These are phyloP conservation scores for Stylonectria norvegica DNA, from an alignment of 2,329 filamentous ascomycete genomes.

Conservation along the genomic window DNA sequence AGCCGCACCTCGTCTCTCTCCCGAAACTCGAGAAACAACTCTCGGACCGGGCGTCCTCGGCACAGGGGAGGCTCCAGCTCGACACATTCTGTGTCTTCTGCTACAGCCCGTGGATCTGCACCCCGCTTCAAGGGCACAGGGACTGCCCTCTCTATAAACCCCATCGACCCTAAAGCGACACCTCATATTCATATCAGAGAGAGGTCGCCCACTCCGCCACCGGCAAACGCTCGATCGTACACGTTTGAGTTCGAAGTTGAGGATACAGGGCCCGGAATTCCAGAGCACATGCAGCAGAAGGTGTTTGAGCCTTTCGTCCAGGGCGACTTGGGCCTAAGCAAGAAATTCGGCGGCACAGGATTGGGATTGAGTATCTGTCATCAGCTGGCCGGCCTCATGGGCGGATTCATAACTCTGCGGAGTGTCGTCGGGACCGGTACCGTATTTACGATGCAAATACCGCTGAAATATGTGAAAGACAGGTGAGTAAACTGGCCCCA, in stretches of 20 bases:
- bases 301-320: slow-evolving; percentile 96
- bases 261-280: slow-evolving; percentile 84
- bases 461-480: slow-evolving; percentile 71
- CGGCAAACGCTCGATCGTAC: slow-evolving; percentile 60
- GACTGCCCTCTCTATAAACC: slow-evolving; percentile 61
- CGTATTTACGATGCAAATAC: slow-evolving; percentile 79
- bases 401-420: slow-evolving; percentile 67
- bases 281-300: slow-evolving; percentile 69
- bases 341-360: slow-evolving; percentile 86
- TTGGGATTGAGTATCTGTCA: slow-evolving; percentile 86
- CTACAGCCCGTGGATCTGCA: slow-evolving; percentile 34
- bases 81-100: slow-evolving; percentile 49
- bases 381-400: slow-evolving; percentile 80
- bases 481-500: slow-evolving; percentile 31
- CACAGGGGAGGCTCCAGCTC: slow-evolving; percentile 48
- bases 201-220: slow-evolving; percentile 57
- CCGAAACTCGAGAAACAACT: slow-evolving; percentile 44
- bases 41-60: slow-evolving; percentile 40
- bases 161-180: slow-evolving; percentile 53
- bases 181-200: slow-evolving; percentile 50
- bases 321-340: slow-evolving; percentile 83
- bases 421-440: slow-evolving; percentile 73
- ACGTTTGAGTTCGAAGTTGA: slow-evolving; percentile 84
- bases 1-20: slow-evolving; percentile 54
- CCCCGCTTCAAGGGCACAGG: slow-evolving; percentile 33